phyloP scores from a whole-genome alignment of 2,329 filamentous ascomycete genomes.

The Chrysoporthe puriensis region DNA sequence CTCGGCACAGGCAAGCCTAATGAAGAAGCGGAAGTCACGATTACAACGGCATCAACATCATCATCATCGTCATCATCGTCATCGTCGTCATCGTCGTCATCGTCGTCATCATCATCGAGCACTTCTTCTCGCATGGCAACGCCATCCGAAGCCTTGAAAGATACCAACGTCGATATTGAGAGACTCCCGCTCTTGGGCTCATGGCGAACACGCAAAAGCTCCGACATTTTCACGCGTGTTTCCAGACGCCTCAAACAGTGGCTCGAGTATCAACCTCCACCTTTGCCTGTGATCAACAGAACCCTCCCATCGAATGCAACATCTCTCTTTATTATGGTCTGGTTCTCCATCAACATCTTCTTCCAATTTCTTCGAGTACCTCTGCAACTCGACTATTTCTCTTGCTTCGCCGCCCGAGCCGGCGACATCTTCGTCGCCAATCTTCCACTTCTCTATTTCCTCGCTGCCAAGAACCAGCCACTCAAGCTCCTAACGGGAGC shows the following conservation, averaged over 20 bases:
- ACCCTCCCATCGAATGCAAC: constrained; percentile 60
- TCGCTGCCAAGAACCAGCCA: constrained; percentile 70
- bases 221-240: background rate
- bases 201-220: background rate
- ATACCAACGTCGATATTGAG: constrained; percentile 39
- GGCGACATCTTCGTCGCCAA: constrained; percentile 56
- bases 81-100: constrained; percentile 32
- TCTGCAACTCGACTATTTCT: constrained; percentile 51
- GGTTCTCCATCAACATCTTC: constrained; percentile 60
- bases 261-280: constrained; percentile 61
- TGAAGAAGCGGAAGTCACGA: background rate
- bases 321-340: constrained; percentile 53
- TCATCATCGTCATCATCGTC: background rate
- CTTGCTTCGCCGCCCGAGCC: constrained; percentile 61
- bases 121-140: constrained; percentile 37
- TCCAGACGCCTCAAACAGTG: constrained; percentile 29
- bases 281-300: constrained; percentile 61
- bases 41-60: too few species aligned
- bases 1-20: background rate
- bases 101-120: constrained; percentile 39
- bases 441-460: constrained; percentile 59
- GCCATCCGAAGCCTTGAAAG: constrained; percentile 33
- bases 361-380: constrained; percentile 59
- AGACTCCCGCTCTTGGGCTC: constrained; percentile 39
- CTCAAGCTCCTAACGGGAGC: constrained; percentile 62